Evolutionary conservation across 225 moss, liverwort and hornwort genomes (phyloP).

Genomic region (Pseudoscleropodium purum): DNA sequence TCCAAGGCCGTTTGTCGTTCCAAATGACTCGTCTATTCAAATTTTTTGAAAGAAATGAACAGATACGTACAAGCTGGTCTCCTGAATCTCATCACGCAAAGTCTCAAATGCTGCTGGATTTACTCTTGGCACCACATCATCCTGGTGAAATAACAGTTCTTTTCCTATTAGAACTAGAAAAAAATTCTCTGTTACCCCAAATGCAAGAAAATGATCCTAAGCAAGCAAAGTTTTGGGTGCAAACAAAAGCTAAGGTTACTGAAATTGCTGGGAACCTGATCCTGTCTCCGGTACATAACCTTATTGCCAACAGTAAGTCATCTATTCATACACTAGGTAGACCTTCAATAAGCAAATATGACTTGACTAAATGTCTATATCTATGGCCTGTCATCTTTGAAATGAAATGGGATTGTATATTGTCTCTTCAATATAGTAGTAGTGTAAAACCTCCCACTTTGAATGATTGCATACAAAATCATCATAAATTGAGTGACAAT

Average conservation of each 20-base stretch:
- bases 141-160: constrained; percentile 11
- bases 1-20: neutral
- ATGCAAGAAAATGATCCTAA: neutral
- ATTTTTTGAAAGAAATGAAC: neutral
- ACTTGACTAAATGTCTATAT: neutral
- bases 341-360: neutral
- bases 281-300: neutral
- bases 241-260: neutral
- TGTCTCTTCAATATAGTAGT: neutral
- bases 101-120: constrained; percentile 65
- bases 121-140: constrained; percentile 68
- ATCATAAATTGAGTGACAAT: neutral
- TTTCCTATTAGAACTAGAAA: neutral
- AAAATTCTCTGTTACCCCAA: neutral
- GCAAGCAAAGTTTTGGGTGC: neutral
- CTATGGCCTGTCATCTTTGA: neutral
- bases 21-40: neutral
- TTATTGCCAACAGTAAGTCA: neutral
- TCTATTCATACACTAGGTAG: neutral
- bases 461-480: neutral
- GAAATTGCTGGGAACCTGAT: neutral
- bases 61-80: constrained; percentile 54
- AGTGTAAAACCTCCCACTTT: neutral
- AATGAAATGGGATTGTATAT: neutral
- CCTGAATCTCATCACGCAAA: constrained; percentile 55